Conservation (phyloP, 177 flowering plant species). For the Telopea speciosissima region DNA sequence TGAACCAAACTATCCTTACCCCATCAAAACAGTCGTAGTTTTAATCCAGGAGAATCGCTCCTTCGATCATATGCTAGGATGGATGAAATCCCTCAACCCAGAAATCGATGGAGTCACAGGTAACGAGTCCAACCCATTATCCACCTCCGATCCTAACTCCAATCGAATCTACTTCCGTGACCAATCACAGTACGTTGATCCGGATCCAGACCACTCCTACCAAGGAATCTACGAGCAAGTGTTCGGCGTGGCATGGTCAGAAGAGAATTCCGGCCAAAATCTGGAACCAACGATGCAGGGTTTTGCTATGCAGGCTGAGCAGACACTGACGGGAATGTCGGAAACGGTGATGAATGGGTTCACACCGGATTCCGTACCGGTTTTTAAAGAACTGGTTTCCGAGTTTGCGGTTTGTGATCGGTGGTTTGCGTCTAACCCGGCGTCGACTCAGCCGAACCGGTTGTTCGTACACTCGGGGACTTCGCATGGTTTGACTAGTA, state of each 20-base stretch:
- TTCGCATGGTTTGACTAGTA: conserved; percentile 66
- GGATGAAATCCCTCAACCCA: conserved; percentile 65
- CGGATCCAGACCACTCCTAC: conserved; percentile 76
- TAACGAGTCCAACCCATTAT: conserved; percentile 48
- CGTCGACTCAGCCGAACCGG: conserved; percentile 74
- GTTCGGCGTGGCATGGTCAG: not conserved
- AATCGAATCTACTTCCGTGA: conserved; percentile 42
- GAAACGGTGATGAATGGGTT: conserved; percentile 69
- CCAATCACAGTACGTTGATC: conserved; percentile 60
- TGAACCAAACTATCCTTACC: conserved; percentile 2
- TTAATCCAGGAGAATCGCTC: conserved; percentile 67
- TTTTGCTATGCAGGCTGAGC: conserved; percentile 54
- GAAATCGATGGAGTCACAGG: conserved; percentile 64
- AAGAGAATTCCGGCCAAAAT: conserved; percentile 6
- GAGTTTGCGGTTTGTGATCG: conserved; percentile 64
- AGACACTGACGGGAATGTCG: conserved; percentile 41
- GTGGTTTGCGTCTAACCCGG: conserved; percentile 73
- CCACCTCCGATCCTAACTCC: conserved; percentile 22
- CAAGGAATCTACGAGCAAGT: conserved; percentile 52
- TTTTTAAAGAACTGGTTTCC: conserved; percentile 35
- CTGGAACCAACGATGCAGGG: conserved; percentile 57
- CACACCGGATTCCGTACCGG: conserved; percentile 49
- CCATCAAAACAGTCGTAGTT: conserved; percentile 64
- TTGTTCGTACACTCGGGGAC: conserved; percentile 73
- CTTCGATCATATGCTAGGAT: conserved; percentile 73